Percentiles rank a stretch among this genome's conserved stretches.
These are phyloP conservation scores for Tylopilus intermedius DNA, from an alignment of 768 basidiomycete genomes.

Conservation along the genomic window DNA sequence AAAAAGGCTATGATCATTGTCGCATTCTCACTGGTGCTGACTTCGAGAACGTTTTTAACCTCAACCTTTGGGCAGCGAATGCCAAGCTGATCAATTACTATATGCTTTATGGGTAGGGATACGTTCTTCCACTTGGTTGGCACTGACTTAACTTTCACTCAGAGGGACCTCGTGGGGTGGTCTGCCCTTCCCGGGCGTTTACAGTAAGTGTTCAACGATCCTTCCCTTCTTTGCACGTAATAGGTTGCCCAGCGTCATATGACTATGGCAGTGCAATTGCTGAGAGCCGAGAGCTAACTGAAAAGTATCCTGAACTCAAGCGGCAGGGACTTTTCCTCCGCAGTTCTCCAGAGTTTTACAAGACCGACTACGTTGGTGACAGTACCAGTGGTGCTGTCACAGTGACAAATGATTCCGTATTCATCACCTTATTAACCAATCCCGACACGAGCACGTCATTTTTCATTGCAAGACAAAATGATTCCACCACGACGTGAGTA, in stretches of 20 bases:
- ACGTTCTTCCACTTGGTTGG: not conserved
- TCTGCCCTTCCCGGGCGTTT: conserved; percentile 72
- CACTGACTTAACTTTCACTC: conserved; percentile 4
- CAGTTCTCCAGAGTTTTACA: conserved; percentile 72
- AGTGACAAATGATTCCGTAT: conserved; percentile 44
- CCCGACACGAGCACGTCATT: conserved; percentile 63
- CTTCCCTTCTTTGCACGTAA: not conserved
- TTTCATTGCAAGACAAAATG: conserved; percentile 62
- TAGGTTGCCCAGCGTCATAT: conserved; percentile 46
- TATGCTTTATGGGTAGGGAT: conserved; percentile 70
- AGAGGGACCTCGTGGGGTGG: conserved; percentile 87
- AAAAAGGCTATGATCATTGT: conserved; percentile 58
- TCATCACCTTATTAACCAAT: conserved; percentile 61
- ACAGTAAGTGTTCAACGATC: conserved; percentile 35
- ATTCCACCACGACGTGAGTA: conserved; percentile 64
- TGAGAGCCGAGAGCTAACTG: conserved; percentile 60
- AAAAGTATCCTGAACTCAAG: conserved; percentile 76
- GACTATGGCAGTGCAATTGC: conserved; percentile 74
- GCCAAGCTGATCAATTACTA: conserved; percentile 81
- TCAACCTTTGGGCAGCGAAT: conserved; percentile 74
- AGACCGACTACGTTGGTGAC: conserved; percentile 72
- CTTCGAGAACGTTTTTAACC: conserved; percentile 77
- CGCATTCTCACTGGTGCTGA: conserved; percentile 62
- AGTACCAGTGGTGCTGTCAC: conserved; percentile 45
- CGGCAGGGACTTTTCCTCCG: conserved; percentile 74